These are phyloP conservation scores for Elsinoe arachidis DNA, from an alignment of 2,329 filamentous ascomycete species.

Conservation along the genomic window DNA sequence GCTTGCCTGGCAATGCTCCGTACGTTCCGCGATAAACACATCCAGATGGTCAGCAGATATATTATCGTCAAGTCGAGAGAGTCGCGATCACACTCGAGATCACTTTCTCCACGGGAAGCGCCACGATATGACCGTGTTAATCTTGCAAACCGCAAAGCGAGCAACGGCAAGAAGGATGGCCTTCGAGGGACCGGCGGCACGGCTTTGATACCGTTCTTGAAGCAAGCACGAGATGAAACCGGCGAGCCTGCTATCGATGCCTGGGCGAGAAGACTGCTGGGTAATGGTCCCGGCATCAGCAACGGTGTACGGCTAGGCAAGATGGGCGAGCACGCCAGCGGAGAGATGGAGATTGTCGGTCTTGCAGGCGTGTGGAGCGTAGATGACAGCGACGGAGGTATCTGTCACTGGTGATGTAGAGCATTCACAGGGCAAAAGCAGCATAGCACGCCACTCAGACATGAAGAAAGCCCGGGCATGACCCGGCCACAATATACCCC, in stretches of 20 bases:
- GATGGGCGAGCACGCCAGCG: constrained; percentile 43
- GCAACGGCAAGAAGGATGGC: constrained; percentile 35
- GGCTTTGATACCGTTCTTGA: constrained; percentile 86
- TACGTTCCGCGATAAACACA: constrained; percentile 82
- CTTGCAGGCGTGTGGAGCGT: constrained; percentile 83
- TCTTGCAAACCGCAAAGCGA: constrained; percentile 50
- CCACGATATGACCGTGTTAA: constrained; percentile 39
- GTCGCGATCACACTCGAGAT: constrained; percentile 38
- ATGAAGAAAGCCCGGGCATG: neutral
- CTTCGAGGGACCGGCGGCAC: constrained; percentile 89
- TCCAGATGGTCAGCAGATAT: constrained; percentile 91
- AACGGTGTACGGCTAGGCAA: constrained; percentile 43
- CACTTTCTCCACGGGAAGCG: constrained; percentile 12
- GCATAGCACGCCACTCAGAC: neutral
- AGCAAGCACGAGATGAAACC: constrained; percentile 93
- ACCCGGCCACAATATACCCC: neutral
- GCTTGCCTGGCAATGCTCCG: constrained; percentile 75
- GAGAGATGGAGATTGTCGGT: constrained; percentile 54
- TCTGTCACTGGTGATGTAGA: constrained; percentile 43
- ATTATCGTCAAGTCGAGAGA: constrained; percentile 84
- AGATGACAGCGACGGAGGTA: constrained; percentile 64
- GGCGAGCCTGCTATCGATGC: constrained; percentile 75
- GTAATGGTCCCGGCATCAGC: constrained; percentile 37
- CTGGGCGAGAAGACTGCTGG: constrained; percentile 52
- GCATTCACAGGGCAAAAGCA: neutral